Percentiles rank a stretch among this genome's conserved stretches.
Conservation (phyloP, 1,284 basidiomycete genomes). For the Prillingera fragicola region DNA sequence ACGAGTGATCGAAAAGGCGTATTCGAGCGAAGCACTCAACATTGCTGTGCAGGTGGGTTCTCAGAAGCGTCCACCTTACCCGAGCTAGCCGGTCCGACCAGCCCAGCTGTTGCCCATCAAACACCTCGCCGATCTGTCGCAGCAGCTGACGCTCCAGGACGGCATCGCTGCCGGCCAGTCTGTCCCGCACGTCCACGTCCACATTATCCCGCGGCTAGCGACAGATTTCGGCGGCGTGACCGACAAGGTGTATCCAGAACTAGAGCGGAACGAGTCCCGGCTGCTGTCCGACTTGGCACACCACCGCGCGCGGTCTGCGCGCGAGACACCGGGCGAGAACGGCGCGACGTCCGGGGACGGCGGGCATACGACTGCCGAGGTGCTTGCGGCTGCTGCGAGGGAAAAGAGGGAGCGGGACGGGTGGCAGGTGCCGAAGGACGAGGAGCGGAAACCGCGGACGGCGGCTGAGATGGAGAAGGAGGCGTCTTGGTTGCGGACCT, state of each 20-base stretch:
- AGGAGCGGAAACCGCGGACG: constrained; percentile 60
- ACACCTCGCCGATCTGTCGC: no score
- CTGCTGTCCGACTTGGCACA: constrained; percentile 21
- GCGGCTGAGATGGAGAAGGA: constrained; percentile 70
- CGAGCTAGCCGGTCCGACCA: no score
- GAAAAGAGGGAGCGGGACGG: constrained; percentile 50
- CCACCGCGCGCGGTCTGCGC: no score
- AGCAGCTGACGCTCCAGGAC: constrained; percentile 55
- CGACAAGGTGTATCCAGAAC: constrained; percentile 70
- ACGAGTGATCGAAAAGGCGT: constrained; percentile 46
- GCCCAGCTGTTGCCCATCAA: no score
- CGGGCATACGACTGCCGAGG: no score
- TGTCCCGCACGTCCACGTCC: constrained; percentile 85
- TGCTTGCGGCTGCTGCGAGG: no score
- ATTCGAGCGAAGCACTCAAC: constrained; percentile 57
- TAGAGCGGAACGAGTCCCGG: constrained; percentile 61
- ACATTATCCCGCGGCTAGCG: constrained; percentile 70
- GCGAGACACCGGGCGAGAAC: not conserved
- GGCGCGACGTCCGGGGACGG: not conserved
- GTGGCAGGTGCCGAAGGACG: constrained; percentile 58
- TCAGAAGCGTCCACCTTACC: no score
- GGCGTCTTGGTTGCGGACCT: constrained; percentile 66
- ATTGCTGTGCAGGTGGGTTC: constrained; percentile 69
- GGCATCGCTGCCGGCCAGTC: constrained; percentile 78
- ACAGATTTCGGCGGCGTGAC: constrained; percentile 57